Percentiles rank a stretch among this genome's conserved stretches.
Conservation (phyloP, 306 rosid genomes). For the Potentilla sterilis region DNA sequence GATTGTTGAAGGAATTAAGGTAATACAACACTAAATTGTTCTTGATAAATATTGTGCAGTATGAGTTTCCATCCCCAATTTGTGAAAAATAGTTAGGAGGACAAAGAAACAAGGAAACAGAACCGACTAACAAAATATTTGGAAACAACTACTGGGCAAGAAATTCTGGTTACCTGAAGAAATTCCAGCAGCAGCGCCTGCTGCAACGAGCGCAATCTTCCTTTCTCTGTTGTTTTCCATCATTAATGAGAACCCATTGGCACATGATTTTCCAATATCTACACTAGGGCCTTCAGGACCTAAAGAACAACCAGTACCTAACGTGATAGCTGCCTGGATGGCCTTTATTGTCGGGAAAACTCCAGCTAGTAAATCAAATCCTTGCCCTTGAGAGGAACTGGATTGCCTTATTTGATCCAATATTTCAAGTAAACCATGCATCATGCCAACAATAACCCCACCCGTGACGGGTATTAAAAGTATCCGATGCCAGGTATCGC, state of each 20-base stretch:
- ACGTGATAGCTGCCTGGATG: constrained; percentile 87
- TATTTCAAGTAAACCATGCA: constrained; percentile 94
- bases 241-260: constrained; percentile 84
- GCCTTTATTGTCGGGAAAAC: constrained; percentile 84
- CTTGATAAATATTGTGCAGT: background rate
- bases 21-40: background rate
- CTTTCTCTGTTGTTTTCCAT: constrained; percentile 95
- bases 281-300: constrained; percentile 99
- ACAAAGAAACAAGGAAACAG: constrained; percentile 13
- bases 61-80: background rate
- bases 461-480: constrained; percentile 88
- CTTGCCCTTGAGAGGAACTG: constrained; percentile 62
- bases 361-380: constrained; percentile 83
- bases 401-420: constrained; percentile 80
- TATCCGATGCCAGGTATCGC: constrained; percentile 94
- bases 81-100: background rate
- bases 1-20: constrained; percentile 2
- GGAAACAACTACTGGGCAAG: constrained; percentile 24
- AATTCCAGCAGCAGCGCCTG: constrained; percentile 97
- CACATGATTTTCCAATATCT: constrained; percentile 96
- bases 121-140: constrained; percentile 9
- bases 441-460: constrained; percentile 95
- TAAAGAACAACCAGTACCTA: constrained; percentile 96
- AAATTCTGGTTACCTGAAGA: constrained; percentile 63
- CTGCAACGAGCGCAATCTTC: constrained; percentile 93